Base-by-base conservation (phyloP, 331 rosid species). In the Dryas integrifolia region DNA sequence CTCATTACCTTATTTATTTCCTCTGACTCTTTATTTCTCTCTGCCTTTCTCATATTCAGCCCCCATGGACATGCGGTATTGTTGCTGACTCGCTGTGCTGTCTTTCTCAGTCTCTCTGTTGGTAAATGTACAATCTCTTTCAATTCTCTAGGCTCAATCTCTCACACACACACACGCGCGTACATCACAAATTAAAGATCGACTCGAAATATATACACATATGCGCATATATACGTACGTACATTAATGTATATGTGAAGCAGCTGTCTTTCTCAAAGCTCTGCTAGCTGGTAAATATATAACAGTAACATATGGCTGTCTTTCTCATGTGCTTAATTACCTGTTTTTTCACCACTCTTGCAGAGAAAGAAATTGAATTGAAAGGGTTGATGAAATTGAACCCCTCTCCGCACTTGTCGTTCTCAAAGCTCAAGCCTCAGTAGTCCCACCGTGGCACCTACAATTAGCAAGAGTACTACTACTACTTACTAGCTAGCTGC, bases 201-300 rank as follows among this genome's bases (percentile, higher is more conserved):
- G 45, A 49, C 41, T 9, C 43, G 0, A n/a, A 60, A 63, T 59
- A 26, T 39, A 40, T 24, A 49, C 13, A 55, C 62, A 49, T 9
- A 67, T 52, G 62, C 5, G 18, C 65, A 39, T 14, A 60, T 38
- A 38, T 39, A 60, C 44, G 10, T 51, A 15, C 4, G 4, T 52
- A 38, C 1, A 38, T 59, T 21, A 0, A 57, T 8, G 10, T 59
- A 7, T 13, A 7, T 44, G 3, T 18, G 49, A 41, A 49, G 64
- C 15, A 41, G 53, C 73, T 80, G 82, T 81, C 79, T 82, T 80
- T 84, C 85, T 83, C 82, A 80, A 67, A n/a, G 35, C 64, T 65
- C 49, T 44, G 46, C 41, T 18, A n/a, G 65, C 65, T 30, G 46
- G 53, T 43, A 55, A 21, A 56, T 9, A 16, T 30, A 30, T 30